phyloP scores from a whole-genome alignment of 345 rosid species.

The Zanthoxylum bungeanum region DNA sequence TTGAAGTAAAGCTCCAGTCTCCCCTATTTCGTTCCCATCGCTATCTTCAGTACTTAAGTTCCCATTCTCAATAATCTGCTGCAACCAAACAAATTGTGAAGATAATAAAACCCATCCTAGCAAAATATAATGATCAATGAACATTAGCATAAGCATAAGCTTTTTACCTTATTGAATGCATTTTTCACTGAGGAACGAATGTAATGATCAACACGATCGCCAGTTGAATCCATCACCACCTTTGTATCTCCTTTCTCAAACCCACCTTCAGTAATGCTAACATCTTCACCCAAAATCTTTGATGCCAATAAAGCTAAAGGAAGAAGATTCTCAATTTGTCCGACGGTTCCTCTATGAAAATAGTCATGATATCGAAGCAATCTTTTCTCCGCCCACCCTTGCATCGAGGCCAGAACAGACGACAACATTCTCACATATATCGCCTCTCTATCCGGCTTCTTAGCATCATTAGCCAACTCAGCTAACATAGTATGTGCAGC shows the following conservation, averaged over 20 bases:
- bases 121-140: neutral
- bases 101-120: neutral
- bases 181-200: conserved; percentile 68
- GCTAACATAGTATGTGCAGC: conserved; percentile 74
- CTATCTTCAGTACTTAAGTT: conserved; percentile 30
- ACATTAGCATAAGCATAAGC: too few relatives aligned
- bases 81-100: neutral
- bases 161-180: conserved; percentile 72
- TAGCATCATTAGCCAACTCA: conserved; percentile 76
- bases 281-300: conserved; percentile 65
- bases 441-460: conserved; percentile 64
- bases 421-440: conserved; percentile 53
- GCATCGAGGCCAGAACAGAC: conserved; percentile 64
- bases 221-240: conserved; percentile 45
- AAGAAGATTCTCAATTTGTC: conserved; percentile 60
- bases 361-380: conserved; percentile 66
- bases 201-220: conserved; percentile 60
- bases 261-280: conserved; percentile 45
- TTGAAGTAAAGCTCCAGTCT: conserved; percentile 48
- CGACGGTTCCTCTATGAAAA: conserved; percentile 59
- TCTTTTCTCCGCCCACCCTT: conserved; percentile 84
- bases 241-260: conserved; percentile 44
- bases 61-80: conserved; percentile 57
- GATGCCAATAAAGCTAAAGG: conserved; percentile 67
- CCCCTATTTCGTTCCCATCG: conserved; percentile 46